Evolutionary conservation across 1,284 basidiomycete species (phyloP), one percentile per base, ranked within the genome.

Genomic region (Pseudozyma sp.): DNA sequence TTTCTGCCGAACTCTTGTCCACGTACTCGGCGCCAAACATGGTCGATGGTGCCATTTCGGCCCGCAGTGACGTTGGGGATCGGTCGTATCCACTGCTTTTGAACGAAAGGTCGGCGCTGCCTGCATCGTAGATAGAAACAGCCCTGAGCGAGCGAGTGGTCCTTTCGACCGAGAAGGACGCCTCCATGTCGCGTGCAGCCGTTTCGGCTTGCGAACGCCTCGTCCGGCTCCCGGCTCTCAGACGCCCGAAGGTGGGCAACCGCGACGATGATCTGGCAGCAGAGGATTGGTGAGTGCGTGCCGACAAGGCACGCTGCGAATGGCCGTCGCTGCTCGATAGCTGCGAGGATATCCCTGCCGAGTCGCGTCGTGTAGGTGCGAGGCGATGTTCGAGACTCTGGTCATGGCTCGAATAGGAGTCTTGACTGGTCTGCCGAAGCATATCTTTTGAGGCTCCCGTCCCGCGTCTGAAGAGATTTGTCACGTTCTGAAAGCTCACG

Each of bases 21-120:
- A 57, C 62, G 51, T 80, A 79, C 64, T 77, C 71, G 36, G 65
- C 59, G 19, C 77, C 75, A 43, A 72, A 72, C 53, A 79, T 59
- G 34, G 58, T 58, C 0, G 61, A 53, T 5, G 70, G 58, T 34
- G 66, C 71, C 44, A 52, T 51, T 12, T 66, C 71, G 8, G 62
- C 47, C 3, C 71, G 66, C 16, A 54, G 16, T 7, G 68, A 65
- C 1, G 68, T 58, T 0, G 54, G 58, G 13, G 56, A 58, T 38
- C 36, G 52, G 40, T 62, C 58, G 50, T 40, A 31, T 1, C 40
- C n/a, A 19, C 35, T 34, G 35, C 8, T 8, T 12, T 40, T 18
- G 1, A 14, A 13, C 3, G 54, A 45, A 8, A 45, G 16, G 11
- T 42, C 50, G 14, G 44, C 25, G n/a, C 45, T n/a, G 44, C 48